Evolutionary conservation across 202 grass and related monocot species (phyloP), one percentile per base, ranked within the genome.

Genomic region (Miscanthus sacchariflorus): DNA sequence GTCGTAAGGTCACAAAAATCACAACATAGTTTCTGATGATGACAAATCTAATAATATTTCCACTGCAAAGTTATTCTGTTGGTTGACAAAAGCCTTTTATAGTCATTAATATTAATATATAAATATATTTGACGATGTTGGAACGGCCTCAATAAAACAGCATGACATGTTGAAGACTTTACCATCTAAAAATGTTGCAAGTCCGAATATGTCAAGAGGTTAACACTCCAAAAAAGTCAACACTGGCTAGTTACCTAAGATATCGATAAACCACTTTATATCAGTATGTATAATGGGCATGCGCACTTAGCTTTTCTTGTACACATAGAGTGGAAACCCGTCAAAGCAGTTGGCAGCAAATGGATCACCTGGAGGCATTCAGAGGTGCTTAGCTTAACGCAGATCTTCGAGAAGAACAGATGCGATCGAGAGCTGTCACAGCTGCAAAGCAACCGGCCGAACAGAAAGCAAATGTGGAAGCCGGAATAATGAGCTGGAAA

Each of bases 401-500:
- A 14, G 42, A 77, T 77, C n/a, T 58, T 86, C 10, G 23, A 70
- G 45, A n/a, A n/a, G 50, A 84, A 54, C 6, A 79, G 48, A 44
- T 80, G 84, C 43, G 56, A 39, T 56, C 15, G 30, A 21, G 8
- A 45, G 61, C 59, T 79, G 54, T 18, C 81, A 42, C 61, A 88
- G 36, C 73, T 83, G 38, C 48, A 84, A 72, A 84, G 66, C 21
- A 39, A 42, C 74, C 61, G 23, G 61, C 9, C 11, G 45, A 43
- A 38, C 66, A 50, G 21, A 74, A 84, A 79, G 67, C 81, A 79
- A 78, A 79, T 84, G 74, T 73, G 68, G 7, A 80, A 66, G 18
- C 67, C 33, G n/a, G 76, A 68, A 89, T 27, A 84, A 74, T 73
- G 82, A 74, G 82, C 54, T 44, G 56, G 28, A 67, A 89, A 72